Evolutionary conservation across 768 basidiomycete genomes (phyloP).

Genomic region (Naganishia randhawae): DNA sequence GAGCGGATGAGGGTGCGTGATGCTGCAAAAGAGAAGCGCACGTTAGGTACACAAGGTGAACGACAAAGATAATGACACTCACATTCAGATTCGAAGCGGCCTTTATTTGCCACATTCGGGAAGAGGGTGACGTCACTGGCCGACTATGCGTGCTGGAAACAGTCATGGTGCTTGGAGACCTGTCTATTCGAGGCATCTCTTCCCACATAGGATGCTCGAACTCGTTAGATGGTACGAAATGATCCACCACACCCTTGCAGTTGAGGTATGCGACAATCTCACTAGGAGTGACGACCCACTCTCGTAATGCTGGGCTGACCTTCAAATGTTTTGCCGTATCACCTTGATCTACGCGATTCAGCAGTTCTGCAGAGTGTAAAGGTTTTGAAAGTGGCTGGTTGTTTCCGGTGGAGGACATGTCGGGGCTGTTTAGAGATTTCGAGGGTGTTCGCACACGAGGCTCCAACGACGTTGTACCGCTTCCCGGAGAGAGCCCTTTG

Average conservation of each 20-base stretch:
- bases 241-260: conserved; percentile 26
- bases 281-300: conserved; percentile 27
- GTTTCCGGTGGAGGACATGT: not conserved
- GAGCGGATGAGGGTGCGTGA: not conserved
- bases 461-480: not conserved
- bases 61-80: not conserved
- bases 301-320: conserved; percentile 8
- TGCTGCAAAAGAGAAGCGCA: not conserved
- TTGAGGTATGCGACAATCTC: conserved; percentile 27
- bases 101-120: conserved; percentile 1
- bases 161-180: conserved; percentile 17
- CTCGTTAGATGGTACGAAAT: conserved; percentile 23
- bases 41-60: not conserved
- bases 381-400: not conserved
- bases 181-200: conserved; percentile 10
- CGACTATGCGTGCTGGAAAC: conserved; percentile 12
- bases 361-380: conserved; percentile 15
- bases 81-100: not conserved
- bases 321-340: conserved; percentile 8
- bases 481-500: not conserved
- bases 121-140: not conserved
- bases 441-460: not conserved
- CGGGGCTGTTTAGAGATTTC: conserved; percentile 10
- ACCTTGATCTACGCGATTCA: conserved; percentile 10
- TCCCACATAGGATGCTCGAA: not conserved